Evolutionary conservation across 352 stramenopile species (phyloP), one percentile per base, ranked within the genome.

Genomic region (Phytophthora pinifolia): DNA sequence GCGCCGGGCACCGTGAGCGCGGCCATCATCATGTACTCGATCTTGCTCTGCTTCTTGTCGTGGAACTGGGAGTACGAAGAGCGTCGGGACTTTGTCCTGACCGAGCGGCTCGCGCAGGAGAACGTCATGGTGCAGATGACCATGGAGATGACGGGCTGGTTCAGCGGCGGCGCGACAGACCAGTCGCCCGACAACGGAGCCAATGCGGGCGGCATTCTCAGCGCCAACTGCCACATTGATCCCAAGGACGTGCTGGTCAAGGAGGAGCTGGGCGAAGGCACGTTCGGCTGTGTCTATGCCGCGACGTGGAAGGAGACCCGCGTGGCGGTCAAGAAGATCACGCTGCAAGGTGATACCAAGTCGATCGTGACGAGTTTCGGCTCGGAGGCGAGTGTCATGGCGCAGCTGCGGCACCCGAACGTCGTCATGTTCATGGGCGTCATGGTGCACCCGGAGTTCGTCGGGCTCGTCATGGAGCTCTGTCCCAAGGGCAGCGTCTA

Each of bases 371-470:
- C 80, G 31, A 92, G 74, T 34, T 94, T 92, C 32, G 82, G 82
- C 18, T 86, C 84, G 0, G 83, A 92, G 54, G 82, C 81, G 15
- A 89, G 80, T 35, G 81, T 92, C 14, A 94, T 94, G 82, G 80
- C 84, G 10, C 80, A 94, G 55, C 66, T 94, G 6, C 79, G 80
- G 13, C 82, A 94, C 62, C 80, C 80, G 39, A 94, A 92, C 45
- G 79, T 94, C 0, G 84, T 94, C 46, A 94, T 97, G 79, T 96
- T 96, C 62, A 92, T 97, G 82, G 87, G 87, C 20, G 78, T 92
- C 17, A 94, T 92, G 79, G 76, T 94, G 27, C 83, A 92, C n/a
- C 86, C 85, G 0, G 78, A 92, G 36, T 92, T 89, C 27, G 81
- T 94, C 22, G 83, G 84, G 0, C 53, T 97, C 6, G 87, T 96